Percentiles rank a stretch among this genome's conserved stretches.
These are phyloP conservation scores for Trapa incisa DNA, from an alignment of 345 rosid species.

Conservation along the genomic window DNA sequence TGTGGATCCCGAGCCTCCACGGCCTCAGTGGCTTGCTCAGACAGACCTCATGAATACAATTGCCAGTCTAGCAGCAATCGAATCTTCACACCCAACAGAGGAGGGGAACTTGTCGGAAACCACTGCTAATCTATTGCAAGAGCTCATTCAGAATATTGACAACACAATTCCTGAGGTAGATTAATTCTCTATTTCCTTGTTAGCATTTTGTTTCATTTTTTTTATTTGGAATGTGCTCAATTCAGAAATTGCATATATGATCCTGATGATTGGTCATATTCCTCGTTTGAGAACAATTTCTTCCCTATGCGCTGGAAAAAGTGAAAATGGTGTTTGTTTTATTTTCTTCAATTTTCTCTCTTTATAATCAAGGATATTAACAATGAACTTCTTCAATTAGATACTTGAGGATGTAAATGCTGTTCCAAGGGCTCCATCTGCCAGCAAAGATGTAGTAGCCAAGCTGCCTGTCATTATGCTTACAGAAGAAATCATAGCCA, in stretches of 20 bases:
- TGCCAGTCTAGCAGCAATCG: constrained; percentile 39
- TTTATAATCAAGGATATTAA: neutral
- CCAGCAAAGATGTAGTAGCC: constrained; percentile 84
- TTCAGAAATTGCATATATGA: neutral
- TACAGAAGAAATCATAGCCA: constrained; percentile 50
- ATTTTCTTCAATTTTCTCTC: neutral
- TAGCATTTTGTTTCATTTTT: neutral
- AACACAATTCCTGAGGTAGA: constrained; percentile 54
- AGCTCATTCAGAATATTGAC: constrained; percentile 47
- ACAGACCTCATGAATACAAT: constrained; percentile 51
- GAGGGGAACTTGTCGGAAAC: constrained; percentile 24
- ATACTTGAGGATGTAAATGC: constrained; percentile 29
- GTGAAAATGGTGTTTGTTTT: neutral
- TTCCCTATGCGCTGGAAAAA: neutral
- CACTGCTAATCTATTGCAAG: constrained; percentile 36
- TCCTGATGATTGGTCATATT: neutral
- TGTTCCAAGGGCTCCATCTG: constrained; percentile 77
- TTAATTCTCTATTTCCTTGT: neutral
- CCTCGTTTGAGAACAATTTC: neutral
- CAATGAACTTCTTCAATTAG: constrained; percentile 16
- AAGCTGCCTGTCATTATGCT: constrained; percentile 66
- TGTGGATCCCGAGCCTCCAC: constrained; percentile 92
- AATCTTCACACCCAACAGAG: constrained; percentile 34
- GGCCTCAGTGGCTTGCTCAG: constrained; percentile 75
- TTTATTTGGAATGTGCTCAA: neutral